Percentiles rank a stretch among this genome's conserved stretches.
Conservation (phyloP, 2,329 filamentous ascomycete genomes). For the Ilyonectria mors-panacis region DNA sequence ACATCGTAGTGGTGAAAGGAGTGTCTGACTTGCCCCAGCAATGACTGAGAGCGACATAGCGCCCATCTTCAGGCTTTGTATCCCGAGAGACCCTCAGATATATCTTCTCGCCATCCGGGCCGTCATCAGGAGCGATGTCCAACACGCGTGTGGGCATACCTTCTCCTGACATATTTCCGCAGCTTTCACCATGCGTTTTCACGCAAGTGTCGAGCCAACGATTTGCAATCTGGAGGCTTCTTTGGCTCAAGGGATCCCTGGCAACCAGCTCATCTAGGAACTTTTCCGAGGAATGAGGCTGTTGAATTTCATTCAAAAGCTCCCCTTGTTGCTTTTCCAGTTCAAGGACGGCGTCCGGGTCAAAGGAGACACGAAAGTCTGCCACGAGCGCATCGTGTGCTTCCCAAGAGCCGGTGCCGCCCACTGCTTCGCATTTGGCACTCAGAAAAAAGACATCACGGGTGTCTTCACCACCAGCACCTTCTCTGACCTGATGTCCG, state of each 20-base stretch:
- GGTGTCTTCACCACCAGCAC: not conserved
- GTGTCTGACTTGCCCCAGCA: constrained; percentile 18
- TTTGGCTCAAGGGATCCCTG: not conserved
- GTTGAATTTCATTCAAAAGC: not conserved
- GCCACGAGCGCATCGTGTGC: not conserved
- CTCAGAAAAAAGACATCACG: not conserved
- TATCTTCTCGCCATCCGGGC: not conserved
- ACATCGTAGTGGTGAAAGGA: not conserved
- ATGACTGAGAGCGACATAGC: constrained; percentile 23
- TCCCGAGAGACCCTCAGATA: not conserved
- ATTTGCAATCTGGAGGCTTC: not conserved
- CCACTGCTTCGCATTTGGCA: not conserved
- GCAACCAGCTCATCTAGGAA: not conserved
- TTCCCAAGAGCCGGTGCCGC: not conserved
- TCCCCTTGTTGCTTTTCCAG: not conserved
- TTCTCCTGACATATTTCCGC: not conserved
- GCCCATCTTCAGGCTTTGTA: not conserved
- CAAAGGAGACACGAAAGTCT: not conserved
- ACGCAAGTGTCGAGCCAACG: not conserved
- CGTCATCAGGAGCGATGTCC: not conserved
- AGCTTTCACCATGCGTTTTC: not conserved
- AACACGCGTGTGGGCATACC: not conserved
- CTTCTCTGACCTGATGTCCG: not conserved
- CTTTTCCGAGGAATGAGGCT: too few relatives aligned
- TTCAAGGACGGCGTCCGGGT: not conserved